Evolutionary conservation across 2,329 filamentous ascomycete genomes (phyloP).

Genomic region (Alternaria postmessia): DNA sequence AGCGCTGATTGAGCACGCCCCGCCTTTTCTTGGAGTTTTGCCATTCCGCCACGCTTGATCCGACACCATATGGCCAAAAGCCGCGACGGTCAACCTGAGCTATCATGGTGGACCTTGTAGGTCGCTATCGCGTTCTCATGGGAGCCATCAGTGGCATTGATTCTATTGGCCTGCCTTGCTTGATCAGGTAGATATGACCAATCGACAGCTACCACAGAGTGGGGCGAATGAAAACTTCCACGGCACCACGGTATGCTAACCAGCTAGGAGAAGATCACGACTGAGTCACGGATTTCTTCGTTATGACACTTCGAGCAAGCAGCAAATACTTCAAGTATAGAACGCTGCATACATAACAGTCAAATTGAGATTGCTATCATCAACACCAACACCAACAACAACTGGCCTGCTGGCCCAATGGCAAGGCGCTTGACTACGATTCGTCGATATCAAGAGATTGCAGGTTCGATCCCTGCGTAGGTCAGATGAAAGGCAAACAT

Average conservation of each 20-base stretch:
- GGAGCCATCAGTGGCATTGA: not conserved
- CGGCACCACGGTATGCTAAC: not conserved
- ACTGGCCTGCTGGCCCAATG: conserved; percentile 59
- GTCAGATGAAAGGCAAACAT: not conserved
- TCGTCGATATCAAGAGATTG: conserved; percentile 2
- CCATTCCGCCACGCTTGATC: not conserved
- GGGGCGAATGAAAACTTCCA: not conserved
- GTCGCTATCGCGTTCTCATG: not conserved
- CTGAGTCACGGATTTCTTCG: not conserved
- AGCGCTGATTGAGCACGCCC: not conserved
- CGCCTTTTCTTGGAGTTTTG: not conserved
- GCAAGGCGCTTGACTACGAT: conserved; percentile 66
- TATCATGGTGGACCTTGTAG: not conserved
- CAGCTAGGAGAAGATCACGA: not conserved
- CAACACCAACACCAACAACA: not conserved
- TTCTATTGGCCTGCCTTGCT: not conserved
- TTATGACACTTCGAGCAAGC: not conserved
- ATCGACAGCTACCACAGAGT: not conserved
- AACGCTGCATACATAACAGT: fast-evolving
- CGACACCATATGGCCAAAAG: not conserved
- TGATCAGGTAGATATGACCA: not conserved
- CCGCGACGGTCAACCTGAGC: not conserved
- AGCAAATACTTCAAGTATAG: not conserved
- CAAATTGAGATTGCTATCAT: not conserved
- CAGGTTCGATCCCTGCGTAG: not conserved